Percentiles rank a stretch among this genome's conserved stretches.
phyloP scores from a whole-genome alignment of 805 yeast species.

The Starmerella sp. region DNA sequence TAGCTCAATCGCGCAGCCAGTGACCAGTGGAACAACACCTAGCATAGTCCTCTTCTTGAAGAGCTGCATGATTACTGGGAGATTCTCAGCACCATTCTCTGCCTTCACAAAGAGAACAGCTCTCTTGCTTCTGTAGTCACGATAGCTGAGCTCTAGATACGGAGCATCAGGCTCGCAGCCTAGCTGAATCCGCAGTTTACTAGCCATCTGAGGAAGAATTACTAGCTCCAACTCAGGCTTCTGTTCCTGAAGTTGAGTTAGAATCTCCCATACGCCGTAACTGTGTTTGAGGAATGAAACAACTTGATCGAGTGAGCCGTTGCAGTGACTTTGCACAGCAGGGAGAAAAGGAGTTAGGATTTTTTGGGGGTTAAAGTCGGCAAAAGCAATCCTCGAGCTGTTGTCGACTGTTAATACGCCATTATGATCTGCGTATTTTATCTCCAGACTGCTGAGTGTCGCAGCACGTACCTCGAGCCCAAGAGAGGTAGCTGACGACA shows the following conservation, averaged over 20 bases:
- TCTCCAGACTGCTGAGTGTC: constrained; percentile 16
- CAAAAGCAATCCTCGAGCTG: constrained; percentile 14
- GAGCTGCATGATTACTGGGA: constrained; percentile 8
- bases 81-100: constrained; percentile 13
- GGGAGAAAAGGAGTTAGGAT: constrained; percentile 23
- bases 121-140: constrained; percentile 13
- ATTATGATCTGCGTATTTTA: constrained; percentile 17
- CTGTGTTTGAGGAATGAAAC: constrained; percentile 16
- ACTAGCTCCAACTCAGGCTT: constrained; percentile 6
- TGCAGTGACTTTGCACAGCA: constrained; percentile 19
- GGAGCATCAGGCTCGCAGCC: constrained; percentile 13
- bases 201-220: constrained; percentile 24
- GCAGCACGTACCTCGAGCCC: constrained; percentile 18
- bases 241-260: not conserved
- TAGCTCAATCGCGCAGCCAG: constrained; percentile 17
- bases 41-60: constrained; percentile 12
- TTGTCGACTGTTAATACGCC: constrained; percentile 16
- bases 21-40: constrained; percentile 14
- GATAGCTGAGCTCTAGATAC: constrained; percentile 18
- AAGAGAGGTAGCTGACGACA: constrained; percentile 17
- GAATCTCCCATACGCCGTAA: constrained; percentile 18
- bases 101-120: constrained; percentile 18
- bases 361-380: constrained; percentile 21
- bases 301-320: constrained; percentile 14
- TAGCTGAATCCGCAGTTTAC: constrained; percentile 8